Base-by-base conservation (phyloP, 805 yeast genomes). In the Lachancea dasiensis region DNA sequence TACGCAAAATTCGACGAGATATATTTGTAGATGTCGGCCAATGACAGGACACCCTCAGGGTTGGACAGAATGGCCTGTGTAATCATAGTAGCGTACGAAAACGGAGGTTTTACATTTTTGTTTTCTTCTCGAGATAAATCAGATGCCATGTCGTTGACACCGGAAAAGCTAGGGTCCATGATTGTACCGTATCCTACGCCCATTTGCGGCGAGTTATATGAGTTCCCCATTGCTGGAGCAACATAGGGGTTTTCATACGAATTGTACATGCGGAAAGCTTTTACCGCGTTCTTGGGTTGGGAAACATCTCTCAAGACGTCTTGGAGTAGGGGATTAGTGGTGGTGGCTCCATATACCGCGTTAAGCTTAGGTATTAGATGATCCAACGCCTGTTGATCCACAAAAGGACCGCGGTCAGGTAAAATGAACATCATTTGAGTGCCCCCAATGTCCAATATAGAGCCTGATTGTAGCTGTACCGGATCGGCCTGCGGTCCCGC, bases 401-500 rank as follows among this genome's bases (percentile, higher is more conserved):
- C 70, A 23, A 63, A 65, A 3, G 96, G 95, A 9, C 77, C 76
- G 4, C 85, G 78, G 58, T 89, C 97, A 2, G 99, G 99, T 48
- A 92, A 68, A 26, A 92, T 92, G 57, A 92, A 92, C 95, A 92
- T 90, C 97, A 92, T 92, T 63, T 92, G 97, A 8, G 95, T 87
- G 5, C 97, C 97, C 13, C 97, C 97, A 31, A 92, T 79, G 52
- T 92, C 99, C 40, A 92, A 63, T 13, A 92, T 77, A 28, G 90
- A 84, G n/a, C 98, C 98, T 2, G 94, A 81, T 36, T 73, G 72
- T 39, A 92, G 70, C 9, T 79, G 72, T 10, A 80, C 71, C 3
- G 78, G 68, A 4, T 66, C 49, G 5, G 64, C 60, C 27, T 62
- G 50, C 4, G 70, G 61, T 4, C 79, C 81, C 22, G 72, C 54